Percentiles rank a stretch among this genome's conserved stretches.
phyloP scores from a whole-genome alignment of 2,329 filamentous ascomycete genomes.

The Diaporthe citriasiana region DNA sequence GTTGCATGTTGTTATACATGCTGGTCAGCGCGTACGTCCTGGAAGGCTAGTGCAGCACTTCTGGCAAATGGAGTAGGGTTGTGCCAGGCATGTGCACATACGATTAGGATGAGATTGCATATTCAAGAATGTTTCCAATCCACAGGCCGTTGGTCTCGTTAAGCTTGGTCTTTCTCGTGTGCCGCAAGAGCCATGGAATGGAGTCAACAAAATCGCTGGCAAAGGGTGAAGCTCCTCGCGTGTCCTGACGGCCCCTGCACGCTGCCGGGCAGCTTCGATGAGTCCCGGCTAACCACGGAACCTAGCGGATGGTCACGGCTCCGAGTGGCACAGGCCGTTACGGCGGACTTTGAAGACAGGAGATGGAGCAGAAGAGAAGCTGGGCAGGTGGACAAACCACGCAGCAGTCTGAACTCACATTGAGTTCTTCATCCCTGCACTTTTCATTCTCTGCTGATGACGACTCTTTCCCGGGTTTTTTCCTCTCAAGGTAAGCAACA shows the following conservation, averaged over 20 bases:
- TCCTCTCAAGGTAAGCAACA: neutral
- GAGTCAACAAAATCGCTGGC: neutral
- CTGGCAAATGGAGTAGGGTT: constrained; percentile 9
- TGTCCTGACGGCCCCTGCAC: neutral
- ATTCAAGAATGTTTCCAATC: constrained; percentile 20
- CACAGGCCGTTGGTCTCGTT: neutral
- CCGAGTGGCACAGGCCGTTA: neutral
- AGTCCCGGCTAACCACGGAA: neutral
- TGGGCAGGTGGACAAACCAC: neutral
- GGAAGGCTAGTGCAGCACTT: neutral
- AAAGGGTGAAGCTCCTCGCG: neutral
- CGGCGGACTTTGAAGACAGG: neutral
- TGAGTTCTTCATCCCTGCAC: neutral
- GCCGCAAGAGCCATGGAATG: neutral
- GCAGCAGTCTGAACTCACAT: neutral
- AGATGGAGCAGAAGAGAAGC: neutral
- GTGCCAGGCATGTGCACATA: constrained; percentile 33
- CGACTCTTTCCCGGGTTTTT: neutral
- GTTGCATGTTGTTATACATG: constrained; percentile 8
- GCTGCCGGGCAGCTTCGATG: constrained; percentile 1
- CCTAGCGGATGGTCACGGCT: neutral
- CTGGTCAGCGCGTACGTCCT: neutral
- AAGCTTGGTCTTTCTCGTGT: neutral
- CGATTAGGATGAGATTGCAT: constrained; percentile 33
- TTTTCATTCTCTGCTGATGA: neutral